Evolutionary conservation across 1,284 basidiomycete species (phyloP), one percentile per base, ranked within the genome.

Genomic region (Dichomitus squalens): DNA sequence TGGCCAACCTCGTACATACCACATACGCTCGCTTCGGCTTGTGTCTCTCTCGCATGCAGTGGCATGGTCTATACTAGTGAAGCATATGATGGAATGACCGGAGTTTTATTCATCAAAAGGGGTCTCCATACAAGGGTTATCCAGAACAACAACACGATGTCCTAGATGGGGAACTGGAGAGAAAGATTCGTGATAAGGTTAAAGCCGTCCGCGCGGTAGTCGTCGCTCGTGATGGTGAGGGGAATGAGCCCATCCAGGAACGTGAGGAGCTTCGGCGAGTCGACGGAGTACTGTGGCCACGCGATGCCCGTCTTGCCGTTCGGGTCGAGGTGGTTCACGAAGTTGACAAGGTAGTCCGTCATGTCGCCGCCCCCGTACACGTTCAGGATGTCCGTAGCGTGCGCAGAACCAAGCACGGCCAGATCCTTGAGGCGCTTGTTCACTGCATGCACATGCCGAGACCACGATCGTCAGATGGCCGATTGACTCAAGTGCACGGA

Each of bases 151-250:
- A 31, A 31, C 6, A 11, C 5, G 11, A 31, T 5, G 6, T 31
- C 5, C 11, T 31, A 56, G 21, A 56, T n/a, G 4, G 55, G 55
- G 49, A 39, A 52, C 14, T 44, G 8, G 7, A 56, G 36, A 12
- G 49, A 31, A 9, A 80, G 54, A 7, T 74, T 66, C 6, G 63
- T 78, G 53, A 82, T 40, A 49, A 70, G 75, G 0, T 70, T 61
- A 60, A 84, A 79, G 7, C 48, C 69, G 3, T 70, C 69, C 36
- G 53, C 47, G 7, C 74, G 60, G 52, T 68, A 73, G 8, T 63
- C 69, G 53, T 75, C 73, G 39, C 61, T 57, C 11, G 65, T 64
- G 16, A 73, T 64, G 7, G 35, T 63, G 36, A 63, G 60, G 0
- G 44, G 44, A 6, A 47, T 34, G 2, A 47, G 7, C 18, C 18